Evolutionary conservation across 2,329 filamentous ascomycete species (phyloP).

Genomic region (Trichoderma sp.): DNA sequence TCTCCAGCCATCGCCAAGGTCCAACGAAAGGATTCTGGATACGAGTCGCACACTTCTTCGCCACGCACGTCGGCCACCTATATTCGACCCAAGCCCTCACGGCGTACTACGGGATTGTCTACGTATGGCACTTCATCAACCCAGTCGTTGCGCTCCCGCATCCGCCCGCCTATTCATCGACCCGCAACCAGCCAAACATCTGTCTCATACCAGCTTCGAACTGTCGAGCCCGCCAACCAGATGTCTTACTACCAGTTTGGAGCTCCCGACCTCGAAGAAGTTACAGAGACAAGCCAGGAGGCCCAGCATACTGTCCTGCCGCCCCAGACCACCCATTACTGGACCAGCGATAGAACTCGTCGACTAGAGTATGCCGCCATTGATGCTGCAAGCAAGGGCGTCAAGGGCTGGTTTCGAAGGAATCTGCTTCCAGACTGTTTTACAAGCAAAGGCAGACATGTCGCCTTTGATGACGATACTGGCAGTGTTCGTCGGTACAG

Average conservation of each 20-base stretch:
- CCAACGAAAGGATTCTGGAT: conserved; percentile 60
- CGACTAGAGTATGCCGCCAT: conserved; percentile 67
- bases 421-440: conserved; percentile 63
- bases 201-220: conserved; percentile 31
- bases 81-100: conserved; percentile 32
- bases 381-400: conserved; percentile 60
- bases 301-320: conserved; percentile 37
- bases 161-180: conserved; percentile 46
- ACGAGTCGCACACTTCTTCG: conserved; percentile 50
- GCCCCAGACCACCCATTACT: conserved; percentile 65
- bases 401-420: conserved; percentile 61
- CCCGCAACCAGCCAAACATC: conserved; percentile 34
- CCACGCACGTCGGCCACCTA: conserved; percentile 42
- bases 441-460: conserved; percentile 50
- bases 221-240: conserved; percentile 35
- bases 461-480: conserved; percentile 62
- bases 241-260: conserved; percentile 54
- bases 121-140: conserved; percentile 26
- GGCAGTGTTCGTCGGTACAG: conserved; percentile 65
- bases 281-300: conserved; percentile 28
- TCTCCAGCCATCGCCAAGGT: conserved; percentile 44
- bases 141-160: conserved; percentile 35
- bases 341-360: conserved; percentile 64
- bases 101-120: conserved; percentile 40
- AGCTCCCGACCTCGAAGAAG: conserved; percentile 42